These are phyloP conservation scores for Emergomyces orientalis DNA, from an alignment of 2,329 filamentous ascomycete species.

Conservation along the genomic window DNA sequence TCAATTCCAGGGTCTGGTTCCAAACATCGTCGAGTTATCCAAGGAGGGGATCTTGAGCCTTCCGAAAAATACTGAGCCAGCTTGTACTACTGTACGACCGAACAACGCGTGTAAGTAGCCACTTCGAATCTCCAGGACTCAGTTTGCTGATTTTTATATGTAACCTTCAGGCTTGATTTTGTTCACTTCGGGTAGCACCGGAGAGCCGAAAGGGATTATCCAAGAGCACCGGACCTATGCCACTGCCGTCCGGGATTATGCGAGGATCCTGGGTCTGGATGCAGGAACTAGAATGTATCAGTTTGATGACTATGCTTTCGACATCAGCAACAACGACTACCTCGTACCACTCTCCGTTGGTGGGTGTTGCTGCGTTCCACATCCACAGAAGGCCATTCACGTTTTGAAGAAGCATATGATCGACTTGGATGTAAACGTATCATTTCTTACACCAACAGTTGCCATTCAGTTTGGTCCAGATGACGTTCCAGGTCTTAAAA, in stretches of 20 bases:
- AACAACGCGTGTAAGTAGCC: conserved; percentile 2
- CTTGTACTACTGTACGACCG: conserved; percentile 4
- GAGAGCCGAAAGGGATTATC: conserved; percentile 8
- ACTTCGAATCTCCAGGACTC: background rate
- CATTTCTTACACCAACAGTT: conserved; percentile 20
- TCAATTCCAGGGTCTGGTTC: conserved; percentile 4
- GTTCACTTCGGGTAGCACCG: conserved; percentile 8
- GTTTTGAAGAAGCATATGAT: conserved; percentile 16
- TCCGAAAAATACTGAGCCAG: background rate
- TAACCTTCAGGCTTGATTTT: conserved; percentile 6
- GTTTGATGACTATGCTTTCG: conserved; percentile 9
- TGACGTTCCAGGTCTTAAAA: conserved; percentile 19
- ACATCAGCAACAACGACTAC: conserved; percentile 76
- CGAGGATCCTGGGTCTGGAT: conserved; percentile 1
- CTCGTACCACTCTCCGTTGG: conserved; percentile 38
- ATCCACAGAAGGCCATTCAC: conserved; percentile 13
- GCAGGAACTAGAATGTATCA: conserved; percentile 5
- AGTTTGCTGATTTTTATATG: conserved; percentile 2
- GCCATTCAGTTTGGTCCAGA: conserved; percentile 17
- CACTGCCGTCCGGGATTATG: conserved; percentile 5
- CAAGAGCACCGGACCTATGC: conserved; percentile 7
- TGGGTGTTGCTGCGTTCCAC: conserved; percentile 20
- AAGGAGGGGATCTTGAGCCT: conserved; percentile 6
- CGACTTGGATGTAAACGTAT: conserved; percentile 16
- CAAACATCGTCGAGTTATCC: conserved; percentile 3